These are phyloP conservation scores for Clitopilus hobsonii DNA, from an alignment of 768 basidiomycete species.

Conservation along the genomic window DNA sequence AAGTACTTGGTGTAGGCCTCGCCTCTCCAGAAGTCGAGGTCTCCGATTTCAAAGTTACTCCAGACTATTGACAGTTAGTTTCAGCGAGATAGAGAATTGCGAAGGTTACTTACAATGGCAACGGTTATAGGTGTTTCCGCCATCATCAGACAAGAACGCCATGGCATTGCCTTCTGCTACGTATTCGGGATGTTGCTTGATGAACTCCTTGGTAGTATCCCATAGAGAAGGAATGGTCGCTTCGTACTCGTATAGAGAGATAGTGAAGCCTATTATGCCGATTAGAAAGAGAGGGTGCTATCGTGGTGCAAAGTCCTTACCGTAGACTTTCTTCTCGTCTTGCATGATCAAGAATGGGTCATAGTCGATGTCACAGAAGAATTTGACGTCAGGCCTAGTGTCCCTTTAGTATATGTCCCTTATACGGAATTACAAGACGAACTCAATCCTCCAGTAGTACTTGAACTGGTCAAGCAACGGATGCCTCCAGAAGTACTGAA, in stretches of 20 bases:
- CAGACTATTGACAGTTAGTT: conserved; percentile 54
- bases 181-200: conserved; percentile 53
- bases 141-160: conserved; percentile 76
- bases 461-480: conserved; percentile 73
- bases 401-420: too few species aligned
- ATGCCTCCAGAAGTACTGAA: conserved; percentile 83
- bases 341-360: conserved; percentile 90
- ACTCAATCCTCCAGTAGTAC: conserved; percentile 82
- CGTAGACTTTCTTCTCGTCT: conserved; percentile 80
- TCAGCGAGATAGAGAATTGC: conserved; percentile 7
- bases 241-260: conserved; percentile 79
- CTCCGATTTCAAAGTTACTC: conserved; percentile 92
- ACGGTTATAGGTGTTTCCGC: conserved; percentile 66
- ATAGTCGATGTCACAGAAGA: conserved; percentile 83
- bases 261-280: conserved; percentile 62
- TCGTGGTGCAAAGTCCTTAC: conserved; percentile 25
- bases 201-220: conserved; percentile 77
- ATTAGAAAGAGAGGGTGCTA: not conserved
- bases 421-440: too few species aligned
- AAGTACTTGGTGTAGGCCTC: conserved; percentile 84
- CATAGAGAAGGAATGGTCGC: conserved; percentile 87
- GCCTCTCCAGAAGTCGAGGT: conserved; percentile 79
- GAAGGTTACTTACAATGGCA: conserved; percentile 55
- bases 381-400: conserved; percentile 74
- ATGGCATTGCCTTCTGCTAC: conserved; percentile 71